phyloP scores from a whole-genome alignment of 176 grass and related monocot genomes.

The Poa annua region DNA sequence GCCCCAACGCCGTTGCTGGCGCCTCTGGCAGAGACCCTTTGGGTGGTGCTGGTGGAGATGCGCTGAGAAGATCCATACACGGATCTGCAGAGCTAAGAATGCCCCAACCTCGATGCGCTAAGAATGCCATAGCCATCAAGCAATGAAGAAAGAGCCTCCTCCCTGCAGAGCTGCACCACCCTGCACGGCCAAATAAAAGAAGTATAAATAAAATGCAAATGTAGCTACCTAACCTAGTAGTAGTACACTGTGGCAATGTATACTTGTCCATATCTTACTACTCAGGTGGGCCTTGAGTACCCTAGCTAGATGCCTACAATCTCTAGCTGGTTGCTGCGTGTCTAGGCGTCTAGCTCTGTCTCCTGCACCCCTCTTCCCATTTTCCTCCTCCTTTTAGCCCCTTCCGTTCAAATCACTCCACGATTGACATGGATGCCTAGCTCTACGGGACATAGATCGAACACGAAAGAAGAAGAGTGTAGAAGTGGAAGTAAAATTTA shows the following conservation, averaged over 20 bases:
- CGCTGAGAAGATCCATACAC: too few relatives aligned
- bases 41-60: too few relatives aligned
- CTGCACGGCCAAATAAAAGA: not conserved
- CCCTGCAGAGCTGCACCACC: not conserved
- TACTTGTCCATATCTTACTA: slow-evolving; percentile 4
- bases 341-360: slow-evolving; percentile 5
- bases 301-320: slow-evolving; percentile 29
- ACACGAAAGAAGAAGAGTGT: not conserved
- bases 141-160: not conserved
- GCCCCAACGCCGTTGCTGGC: too few relatives aligned
- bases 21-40: too few relatives aligned
- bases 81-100: too few relatives aligned
- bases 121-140: not conserved
- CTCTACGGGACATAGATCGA: not conserved
- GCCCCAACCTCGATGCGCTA: too few relatives aligned
- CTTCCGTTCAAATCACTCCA: not conserved
- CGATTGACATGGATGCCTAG: not conserved
- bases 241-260: not conserved
- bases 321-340: slow-evolving; percentile 1
- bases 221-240: not conserved
- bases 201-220: not conserved
- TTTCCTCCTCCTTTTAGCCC: slow-evolving; percentile 13
- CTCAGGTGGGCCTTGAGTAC: not conserved
- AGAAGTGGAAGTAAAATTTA: slow-evolving; percentile 9
- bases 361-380: slow-evolving; percentile 6